Conservation (phyloP, 129 eudicot species). For the Flaveria brownii region DNA sequence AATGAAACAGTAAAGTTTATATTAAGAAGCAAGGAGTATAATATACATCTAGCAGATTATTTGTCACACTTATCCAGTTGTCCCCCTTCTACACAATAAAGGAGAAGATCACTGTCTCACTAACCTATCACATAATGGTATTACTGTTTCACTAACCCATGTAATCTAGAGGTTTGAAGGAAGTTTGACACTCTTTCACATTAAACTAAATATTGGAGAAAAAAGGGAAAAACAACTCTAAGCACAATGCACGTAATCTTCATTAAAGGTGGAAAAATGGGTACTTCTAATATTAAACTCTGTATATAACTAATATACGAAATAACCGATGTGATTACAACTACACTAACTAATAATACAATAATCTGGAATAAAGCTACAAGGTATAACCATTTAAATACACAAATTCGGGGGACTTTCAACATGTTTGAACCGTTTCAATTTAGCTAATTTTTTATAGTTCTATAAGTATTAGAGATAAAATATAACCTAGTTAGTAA, state of each 20-base stretch:
- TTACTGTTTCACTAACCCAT: neutral
- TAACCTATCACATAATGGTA: neutral
- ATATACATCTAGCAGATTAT: neutral
- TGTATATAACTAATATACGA: neutral
- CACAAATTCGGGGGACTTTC: neutral
- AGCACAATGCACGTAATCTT: neutral
- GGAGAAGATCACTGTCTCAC: neutral
- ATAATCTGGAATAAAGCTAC: neutral
- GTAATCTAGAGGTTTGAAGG: neutral
- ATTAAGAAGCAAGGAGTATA: constrained; percentile 9
- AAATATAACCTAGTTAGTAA: neutral
- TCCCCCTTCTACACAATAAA: neutral
- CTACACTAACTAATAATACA: neutral
- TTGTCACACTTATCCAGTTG: neutral
- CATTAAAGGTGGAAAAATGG: neutral
- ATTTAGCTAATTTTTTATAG: neutral
- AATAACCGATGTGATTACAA: neutral
- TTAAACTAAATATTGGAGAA: neutral
- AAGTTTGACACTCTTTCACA: neutral
- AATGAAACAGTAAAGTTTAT: neutral
- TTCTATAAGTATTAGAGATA: neutral
- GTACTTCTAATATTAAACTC: neutral
- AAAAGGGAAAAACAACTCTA: neutral
- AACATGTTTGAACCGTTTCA: neutral
- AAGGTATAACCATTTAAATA: constrained; percentile 3